These are phyloP conservation scores for Beta corolliflora DNA, from an alignment of 179 eudicot species.

Conservation along the genomic window DNA sequence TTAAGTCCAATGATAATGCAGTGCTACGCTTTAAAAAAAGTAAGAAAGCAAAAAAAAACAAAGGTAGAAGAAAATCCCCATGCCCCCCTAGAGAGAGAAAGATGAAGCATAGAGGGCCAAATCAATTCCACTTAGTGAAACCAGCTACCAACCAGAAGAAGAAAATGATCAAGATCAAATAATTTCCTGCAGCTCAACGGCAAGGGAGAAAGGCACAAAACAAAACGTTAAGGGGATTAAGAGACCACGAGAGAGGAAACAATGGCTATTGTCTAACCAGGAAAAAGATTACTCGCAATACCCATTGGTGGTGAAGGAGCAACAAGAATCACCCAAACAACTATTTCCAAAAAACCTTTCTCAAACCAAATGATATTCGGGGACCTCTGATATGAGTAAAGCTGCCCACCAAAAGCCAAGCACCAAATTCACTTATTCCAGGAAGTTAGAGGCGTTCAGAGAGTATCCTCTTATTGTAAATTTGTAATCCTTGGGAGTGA, in stretches of 20 bases:
- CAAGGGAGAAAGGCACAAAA: not conserved
- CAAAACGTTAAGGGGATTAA: not conserved
- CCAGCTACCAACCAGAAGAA: not conserved
- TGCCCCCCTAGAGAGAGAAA: not conserved
- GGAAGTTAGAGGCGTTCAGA: too few relatives aligned
- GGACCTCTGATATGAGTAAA: too few relatives aligned
- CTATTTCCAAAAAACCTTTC: not conserved
- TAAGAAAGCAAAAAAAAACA: not conserved
- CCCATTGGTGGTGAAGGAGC: not conserved
- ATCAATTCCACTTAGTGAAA: not conserved
- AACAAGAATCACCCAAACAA: not conserved
- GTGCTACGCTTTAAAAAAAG: too few relatives aligned
- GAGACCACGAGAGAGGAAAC: not conserved
- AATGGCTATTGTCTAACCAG: not conserved
- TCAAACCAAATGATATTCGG: not conserved
- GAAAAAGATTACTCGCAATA: slow-evolving; percentile 7
- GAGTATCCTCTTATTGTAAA: too few relatives aligned
- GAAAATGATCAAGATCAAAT: not conserved
- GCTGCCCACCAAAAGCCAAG: too few relatives aligned
- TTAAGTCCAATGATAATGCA: not conserved
- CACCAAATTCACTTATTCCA: too few relatives aligned
- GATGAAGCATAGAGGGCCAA: not conserved
- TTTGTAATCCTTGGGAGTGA: too few relatives aligned
- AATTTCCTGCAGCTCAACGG: not conserved
- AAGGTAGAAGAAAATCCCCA: not conserved